Base-by-base conservation (phyloP, 2,329 filamentous ascomycete genomes). In the Tolypocladium guangdongense region DNA sequence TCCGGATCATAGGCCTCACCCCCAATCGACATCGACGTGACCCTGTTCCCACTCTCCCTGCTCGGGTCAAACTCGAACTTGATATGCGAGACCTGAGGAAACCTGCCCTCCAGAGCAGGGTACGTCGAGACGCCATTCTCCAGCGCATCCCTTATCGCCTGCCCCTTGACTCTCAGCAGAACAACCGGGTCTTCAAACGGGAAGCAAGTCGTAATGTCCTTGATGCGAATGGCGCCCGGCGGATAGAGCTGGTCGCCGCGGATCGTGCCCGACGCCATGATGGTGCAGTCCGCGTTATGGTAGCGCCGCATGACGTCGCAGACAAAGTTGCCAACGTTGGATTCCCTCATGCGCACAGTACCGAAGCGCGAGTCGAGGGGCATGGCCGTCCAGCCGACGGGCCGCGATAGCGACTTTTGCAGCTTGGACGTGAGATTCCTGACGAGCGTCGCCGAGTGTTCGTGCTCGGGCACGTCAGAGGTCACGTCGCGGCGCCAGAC, bases 161-260 rank as follows among this genome's bases (percentile, higher is more conserved):
- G 75, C 0, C 91, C 91, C 0, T 74, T 82, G 5, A 90, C 77
- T 36, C 78, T 80, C 55, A 96, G 74, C 4, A 95, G 81, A 0
- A 96, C 86, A 1, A 91, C 87, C 0, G 90, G 90, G 58, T 96
- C 90, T 64, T 96, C 90, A 61, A 96, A 96, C 0, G 91, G 91
- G 60, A 96, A 96, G 64, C 89, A 95, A 50, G 88, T 87, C 54
- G 90, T 81, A n/a, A 95, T 81, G 62, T 95, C 89, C 63, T 88
- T 88, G 55, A 95, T 72, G 27, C 84, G 76, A 8, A 96, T 72
- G 0, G 90, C 75, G 0, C 90, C 90, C 0, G 89, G 88, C 0
- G 89, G 83, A 62, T 95, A 96, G 35, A 96, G 84, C 66, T 93
- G 88, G 63, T 96, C 90, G 1, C 90, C 90, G 16, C 90, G 81